Conservation (phyloP, 1,139 yeast species). For the Candida albicans region DNA sequence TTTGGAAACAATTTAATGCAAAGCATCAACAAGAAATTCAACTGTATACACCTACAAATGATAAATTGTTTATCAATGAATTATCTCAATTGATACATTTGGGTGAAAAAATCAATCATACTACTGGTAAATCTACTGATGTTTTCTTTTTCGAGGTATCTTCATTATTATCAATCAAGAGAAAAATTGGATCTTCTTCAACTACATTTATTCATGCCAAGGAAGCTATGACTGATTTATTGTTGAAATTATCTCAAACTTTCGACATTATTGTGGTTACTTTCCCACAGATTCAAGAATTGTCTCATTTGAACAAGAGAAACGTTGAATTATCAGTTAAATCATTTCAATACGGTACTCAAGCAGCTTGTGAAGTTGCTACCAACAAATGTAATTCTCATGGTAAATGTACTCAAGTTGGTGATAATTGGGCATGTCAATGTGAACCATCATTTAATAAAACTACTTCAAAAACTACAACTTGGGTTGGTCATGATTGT, state of each 20-base stretch:
- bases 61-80: conserved; percentile 47
- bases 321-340: conserved; percentile 22
- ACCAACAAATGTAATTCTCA: conserved; percentile 62
- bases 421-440: conserved; percentile 48
- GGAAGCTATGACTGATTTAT: conserved; percentile 30
- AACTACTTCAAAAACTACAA: conserved; percentile 50
- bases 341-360: conserved; percentile 30
- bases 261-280: conserved; percentile 36
- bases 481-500: conserved; percentile 70
- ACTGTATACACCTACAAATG: conserved; percentile 34
- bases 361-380: conserved; percentile 51
- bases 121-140: conserved; percentile 19
- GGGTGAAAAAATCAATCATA: conserved; percentile 11
- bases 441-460: conserved; percentile 54
- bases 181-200: conserved; percentile 43
- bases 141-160: conserved; percentile 36
- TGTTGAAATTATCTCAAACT: conserved; percentile 25
- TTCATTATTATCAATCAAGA: conserved; percentile 42
- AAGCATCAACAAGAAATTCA: conserved; percentile 11
- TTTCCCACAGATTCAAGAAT: conserved; percentile 20
- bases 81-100: conserved; percentile 47
- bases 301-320: conserved; percentile 22
- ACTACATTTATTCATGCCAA: conserved; percentile 40
- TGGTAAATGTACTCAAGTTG: conserved; percentile 45
- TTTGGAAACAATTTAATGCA: conserved; percentile 36